These are phyloP conservation scores for Pelargonium australe DNA, from an alignment of 441 rosid species.

Conservation along the genomic window DNA sequence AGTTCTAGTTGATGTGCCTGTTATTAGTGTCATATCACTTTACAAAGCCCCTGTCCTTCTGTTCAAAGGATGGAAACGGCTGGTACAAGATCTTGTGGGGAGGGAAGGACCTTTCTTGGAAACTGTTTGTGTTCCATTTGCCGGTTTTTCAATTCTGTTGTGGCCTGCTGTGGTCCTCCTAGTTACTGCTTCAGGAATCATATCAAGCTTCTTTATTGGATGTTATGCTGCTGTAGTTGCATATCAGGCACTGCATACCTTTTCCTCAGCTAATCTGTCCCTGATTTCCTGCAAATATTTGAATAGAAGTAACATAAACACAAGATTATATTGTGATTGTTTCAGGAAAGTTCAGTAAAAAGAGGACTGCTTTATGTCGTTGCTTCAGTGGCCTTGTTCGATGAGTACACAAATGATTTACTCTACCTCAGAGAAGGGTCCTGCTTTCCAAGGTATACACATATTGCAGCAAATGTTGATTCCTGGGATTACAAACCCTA, in stretches of 20 bases:
- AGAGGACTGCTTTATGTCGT: constrained; percentile 26
- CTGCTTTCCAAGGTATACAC: constrained; percentile 22
- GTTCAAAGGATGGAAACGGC: constrained; percentile 26
- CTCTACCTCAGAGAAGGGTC: constrained; percentile 28
- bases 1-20: constrained; percentile 21
- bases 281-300: too few species aligned
- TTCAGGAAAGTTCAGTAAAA: constrained; percentile 25
- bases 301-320: neutral
- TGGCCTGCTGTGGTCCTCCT: constrained; percentile 29
- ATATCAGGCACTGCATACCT: constrained; percentile 21
- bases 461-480: neutral
- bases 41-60: constrained; percentile 20
- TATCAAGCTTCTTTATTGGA: constrained; percentile 24
- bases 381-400: constrained; percentile 23
- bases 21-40: constrained; percentile 20
- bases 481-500: too few species aligned
- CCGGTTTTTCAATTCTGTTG: constrained; percentile 24
- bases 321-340: neutral
- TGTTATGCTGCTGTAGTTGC: constrained; percentile 26
- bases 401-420: constrained; percentile 28
- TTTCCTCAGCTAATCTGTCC: neutral
- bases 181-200: constrained; percentile 12
- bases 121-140: constrained; percentile 32
- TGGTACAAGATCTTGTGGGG: constrained; percentile 24
- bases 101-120: constrained; percentile 30